Conservation (phyloP, 73 alveolate genomes). For the Tetrahymena thermophila region DNA sequence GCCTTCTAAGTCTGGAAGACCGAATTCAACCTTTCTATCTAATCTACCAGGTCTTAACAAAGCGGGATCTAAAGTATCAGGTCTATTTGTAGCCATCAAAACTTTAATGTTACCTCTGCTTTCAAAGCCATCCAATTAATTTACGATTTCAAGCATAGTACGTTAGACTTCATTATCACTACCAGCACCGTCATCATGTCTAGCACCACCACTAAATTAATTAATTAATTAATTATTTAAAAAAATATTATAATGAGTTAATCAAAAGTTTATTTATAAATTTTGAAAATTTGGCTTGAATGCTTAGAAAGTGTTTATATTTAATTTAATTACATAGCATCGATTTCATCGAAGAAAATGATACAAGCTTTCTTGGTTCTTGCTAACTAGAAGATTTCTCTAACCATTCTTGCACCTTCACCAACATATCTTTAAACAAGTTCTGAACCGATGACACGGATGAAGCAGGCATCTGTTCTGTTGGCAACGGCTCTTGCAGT, state of each 20-base stretch:
- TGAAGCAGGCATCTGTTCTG: conserved; percentile 95
- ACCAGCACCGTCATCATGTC: conserved; percentile 96
- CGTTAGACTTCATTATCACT: conserved; percentile 96
- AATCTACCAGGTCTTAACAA: conserved; percentile 98
- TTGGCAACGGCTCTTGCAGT: conserved; percentile 99
- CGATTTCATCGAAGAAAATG: conserved; percentile 98
- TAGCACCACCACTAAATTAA: conserved; percentile 87
- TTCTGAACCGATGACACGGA: conserved; percentile 98
- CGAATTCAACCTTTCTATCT: conserved; percentile 98
- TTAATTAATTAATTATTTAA: too few species aligned
- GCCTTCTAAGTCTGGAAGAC: conserved; percentile 98
- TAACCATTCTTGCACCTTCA: conserved; percentile 1
- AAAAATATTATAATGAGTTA: too few species aligned
- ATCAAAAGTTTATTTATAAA: too few species aligned
- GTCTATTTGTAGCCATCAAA: conserved; percentile 94
- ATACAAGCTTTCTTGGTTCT: conserved; percentile 65
- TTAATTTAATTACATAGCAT: conserved; percentile 65
- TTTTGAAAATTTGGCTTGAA: too few species aligned
- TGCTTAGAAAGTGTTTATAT: too few species aligned
- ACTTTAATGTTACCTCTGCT: conserved; percentile 96
- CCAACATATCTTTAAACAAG: conserved; percentile 98
- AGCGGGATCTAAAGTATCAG: conserved; percentile 99
- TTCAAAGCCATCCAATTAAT: conserved; percentile 99
- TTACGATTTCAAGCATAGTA: conserved; percentile 96
- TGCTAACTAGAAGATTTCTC: background rate